Evolutionary conservation across 352 stramenopile genomes (phyloP), one percentile per base, ranked within the genome.

Genomic region (Phytophthora hibernalis): DNA sequence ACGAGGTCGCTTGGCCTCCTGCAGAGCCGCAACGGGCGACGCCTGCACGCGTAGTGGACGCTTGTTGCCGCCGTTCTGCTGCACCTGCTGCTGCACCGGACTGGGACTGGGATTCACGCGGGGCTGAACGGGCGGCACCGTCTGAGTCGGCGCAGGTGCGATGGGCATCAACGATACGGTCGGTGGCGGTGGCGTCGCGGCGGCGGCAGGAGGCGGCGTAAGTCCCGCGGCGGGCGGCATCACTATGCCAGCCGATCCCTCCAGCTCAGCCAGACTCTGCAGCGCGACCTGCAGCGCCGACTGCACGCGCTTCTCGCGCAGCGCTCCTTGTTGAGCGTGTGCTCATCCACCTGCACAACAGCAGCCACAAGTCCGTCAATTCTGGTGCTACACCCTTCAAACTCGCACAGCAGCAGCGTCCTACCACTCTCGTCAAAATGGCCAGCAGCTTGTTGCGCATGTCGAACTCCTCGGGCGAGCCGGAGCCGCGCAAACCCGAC

Each of bases 371-470:
- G 18, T 76, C 24, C 9, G 56, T 68, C 38, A 72, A 24, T 59
- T 43, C 22, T 53, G 0, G 10, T 8, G 26, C 6, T 11, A 49
- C 5, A 22, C 3, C 28, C 22, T 7, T 2, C 35, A 42, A 35
- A 55, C n/a, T 49, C 45, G 21, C 10, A 31, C 21, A n/a, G n/a
- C 31, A 35, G 47, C 13, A 54, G 22, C 51, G 20, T 22, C 68
- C 15, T 52, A 81, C 74, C 66, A 79, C 58, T 52, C 49, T 47
- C 0, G 53, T 38, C 44, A 82, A 59, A 11, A 82, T 77, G 1
- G 50, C 67, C n/a, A 79, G 48, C 63, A 82, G 40, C 47, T 77
- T 82, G 62, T 76, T 70, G 51, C 74, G 74, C 60, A 67, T 65
- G n/a, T 74, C 67, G 28, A 79, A 62, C 42, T 79, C 74, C 33